Evolutionary conservation across 768 basidiomycete species (phyloP), one percentile per base, ranked within the genome.

Genomic region (Pisolithus microcarpus): DNA sequence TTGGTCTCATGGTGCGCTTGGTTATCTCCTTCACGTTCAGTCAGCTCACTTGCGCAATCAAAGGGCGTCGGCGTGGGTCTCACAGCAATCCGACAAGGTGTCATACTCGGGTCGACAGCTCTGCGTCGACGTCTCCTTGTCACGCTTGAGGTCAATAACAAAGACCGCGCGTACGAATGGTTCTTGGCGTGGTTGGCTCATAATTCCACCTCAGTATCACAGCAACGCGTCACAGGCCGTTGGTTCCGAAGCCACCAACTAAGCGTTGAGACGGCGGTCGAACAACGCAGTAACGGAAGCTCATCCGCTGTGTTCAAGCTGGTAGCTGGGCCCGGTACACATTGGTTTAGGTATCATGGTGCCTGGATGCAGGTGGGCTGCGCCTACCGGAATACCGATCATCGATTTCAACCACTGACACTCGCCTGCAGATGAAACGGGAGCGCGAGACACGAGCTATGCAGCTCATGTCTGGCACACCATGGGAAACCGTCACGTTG

Each of bases 401-500:
- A 26, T 15, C 15, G 28, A 44, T 15, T 23, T 15, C 19, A 43
- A 7, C n/a, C 36, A 26, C 28, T 52, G 40, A n/a, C 31, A 36
- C 50, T 8, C 6, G 57, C 55, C 39, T 53, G 18, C 63, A 95
- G 92, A 85, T 97, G 57, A 91, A 91, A 73, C 82, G 96, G 13
- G 94, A 97, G 70, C 82, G 96, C 48, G 92, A 96, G 67, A 88
- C 87, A 19, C 87, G 90, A 57, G 84, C 94, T 26, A 89, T 94
- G 80, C 85, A 92, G 61, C 74, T 92, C 43, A 86, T 87, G 75
- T 87, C 91, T 5, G 94, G 95, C 7, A 80, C 81, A 6, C 96
- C 96, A 52, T 99, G 95, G 93, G 96, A 99, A 69, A 98, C 95
- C 0, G 84, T 98, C 43, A 94, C 85, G 37, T 75, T 99, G 40